Conservation (phyloP, 345 rosid species). For the Capsella bursapastoris region DNA sequence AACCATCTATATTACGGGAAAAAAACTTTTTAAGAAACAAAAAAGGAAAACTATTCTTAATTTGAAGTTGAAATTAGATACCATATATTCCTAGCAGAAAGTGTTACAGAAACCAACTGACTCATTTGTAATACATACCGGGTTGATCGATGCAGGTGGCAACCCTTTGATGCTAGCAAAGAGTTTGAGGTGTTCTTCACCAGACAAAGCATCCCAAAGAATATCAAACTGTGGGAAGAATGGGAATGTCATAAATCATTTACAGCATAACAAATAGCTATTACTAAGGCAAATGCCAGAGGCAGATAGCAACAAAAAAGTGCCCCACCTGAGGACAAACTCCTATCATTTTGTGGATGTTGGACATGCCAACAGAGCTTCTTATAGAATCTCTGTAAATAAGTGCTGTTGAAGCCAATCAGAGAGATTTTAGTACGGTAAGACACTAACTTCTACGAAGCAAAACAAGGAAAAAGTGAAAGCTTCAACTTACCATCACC, state of each 20-base stretch:
- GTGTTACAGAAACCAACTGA: slow-evolving; percentile 3
- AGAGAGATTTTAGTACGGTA: slow-evolving; percentile 27
- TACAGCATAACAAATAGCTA: slow-evolving; percentile 22
- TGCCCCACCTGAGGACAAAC: slow-evolving; percentile 89
- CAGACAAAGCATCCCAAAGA: slow-evolving; percentile 88
- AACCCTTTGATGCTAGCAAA: slow-evolving; percentile 86
- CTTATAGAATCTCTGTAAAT: slow-evolving; percentile 76
- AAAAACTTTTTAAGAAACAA: no score
- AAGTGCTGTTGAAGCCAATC: slow-evolving; percentile 56
- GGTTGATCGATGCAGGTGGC: slow-evolving; percentile 58
- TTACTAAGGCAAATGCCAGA: background rate
- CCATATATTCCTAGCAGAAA: slow-evolving; percentile 5
- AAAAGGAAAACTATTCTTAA: no score
- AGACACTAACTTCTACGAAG: slow-evolving; percentile 1
- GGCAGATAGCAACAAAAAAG: slow-evolving; percentile 11
- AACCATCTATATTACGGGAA: slow-evolving; percentile 50
- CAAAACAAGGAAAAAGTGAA: slow-evolving; percentile 8
- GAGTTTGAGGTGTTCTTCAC: slow-evolving; percentile 84
- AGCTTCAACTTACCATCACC: slow-evolving; percentile 73
- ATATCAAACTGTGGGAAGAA: slow-evolving; percentile 68
- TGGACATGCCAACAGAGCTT: slow-evolving; percentile 87
- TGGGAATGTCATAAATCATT: slow-evolving; percentile 24
- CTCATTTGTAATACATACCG: slow-evolving; percentile 50
- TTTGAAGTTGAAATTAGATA: no score
- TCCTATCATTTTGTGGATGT: slow-evolving; percentile 73